Conservation (phyloP, 345 rosid species). For the Bruguiera gymnorhiza region DNA sequence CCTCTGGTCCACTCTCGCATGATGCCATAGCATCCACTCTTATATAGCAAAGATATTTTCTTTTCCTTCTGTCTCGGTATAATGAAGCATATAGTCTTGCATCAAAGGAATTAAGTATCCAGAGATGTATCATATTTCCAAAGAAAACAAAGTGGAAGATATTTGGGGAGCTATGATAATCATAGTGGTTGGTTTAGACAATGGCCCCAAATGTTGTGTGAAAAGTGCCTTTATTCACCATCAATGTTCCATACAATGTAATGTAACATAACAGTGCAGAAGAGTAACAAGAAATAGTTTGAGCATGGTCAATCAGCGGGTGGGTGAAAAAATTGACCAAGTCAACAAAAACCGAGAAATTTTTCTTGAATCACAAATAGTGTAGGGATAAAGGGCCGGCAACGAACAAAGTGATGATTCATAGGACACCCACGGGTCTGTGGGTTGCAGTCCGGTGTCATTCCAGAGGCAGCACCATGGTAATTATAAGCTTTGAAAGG, state of each 20-base stretch:
- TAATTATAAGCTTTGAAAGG: slow-evolving; percentile 46
- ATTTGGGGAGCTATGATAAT: slow-evolving; percentile 12
- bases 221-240: slow-evolving; percentile 2
- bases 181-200: slow-evolving; percentile 11
- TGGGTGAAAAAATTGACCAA: not conserved
- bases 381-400: slow-evolving; percentile 12
- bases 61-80: not conserved
- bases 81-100: not conserved
- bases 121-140: not conserved
- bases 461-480: slow-evolving; percentile 13
- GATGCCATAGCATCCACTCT: no score
- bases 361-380: not conserved
- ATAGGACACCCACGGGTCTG: slow-evolving; percentile 36
- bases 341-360: not conserved
- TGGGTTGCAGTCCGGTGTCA: slow-evolving; percentile 34
- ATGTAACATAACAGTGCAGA: not conserved
- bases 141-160: slow-evolving; percentile 1
- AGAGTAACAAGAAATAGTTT: no score
- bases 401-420: slow-evolving; percentile 22
- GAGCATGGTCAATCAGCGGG: not conserved
- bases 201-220: slow-evolving; percentile 2
- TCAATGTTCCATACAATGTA: not conserved
- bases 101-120: not conserved
- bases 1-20: no score
- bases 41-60: no score